These are phyloP conservation scores for Candida jianshihensis DNA, from an alignment of 805 yeast species.

Conservation along the genomic window DNA sequence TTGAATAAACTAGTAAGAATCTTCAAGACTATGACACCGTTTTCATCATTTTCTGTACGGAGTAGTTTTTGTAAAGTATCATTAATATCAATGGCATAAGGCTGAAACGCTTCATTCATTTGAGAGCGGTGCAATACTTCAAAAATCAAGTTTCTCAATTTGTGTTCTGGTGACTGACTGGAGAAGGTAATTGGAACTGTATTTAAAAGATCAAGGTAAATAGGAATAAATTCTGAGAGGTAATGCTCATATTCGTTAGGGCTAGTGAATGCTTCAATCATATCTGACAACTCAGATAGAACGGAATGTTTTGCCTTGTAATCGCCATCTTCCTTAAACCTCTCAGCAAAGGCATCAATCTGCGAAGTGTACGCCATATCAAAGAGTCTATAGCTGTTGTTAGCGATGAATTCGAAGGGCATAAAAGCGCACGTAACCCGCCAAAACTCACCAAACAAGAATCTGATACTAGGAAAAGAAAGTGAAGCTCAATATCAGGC, in stretches of 20 bases:
- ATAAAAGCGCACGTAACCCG: too few species aligned
- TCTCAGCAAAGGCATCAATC: conserved; percentile 59
- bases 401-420: too few species aligned
- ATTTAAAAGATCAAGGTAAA: conserved; percentile 55
- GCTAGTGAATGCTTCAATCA: conserved; percentile 76
- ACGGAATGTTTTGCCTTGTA: conserved; percentile 56
- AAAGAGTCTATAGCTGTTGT: not conserved
- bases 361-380: conserved; percentile 38
- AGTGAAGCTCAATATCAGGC: too few species aligned
- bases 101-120: conserved; percentile 74
- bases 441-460: too few species aligned
- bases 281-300: conserved; percentile 78
- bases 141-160: conserved; percentile 65
- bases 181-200: conserved; percentile 68
- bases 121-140: conserved; percentile 79
- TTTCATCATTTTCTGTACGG: conserved; percentile 84
- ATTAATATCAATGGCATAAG: conserved; percentile 55
- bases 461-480: too few species aligned
- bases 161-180: conserved; percentile 63
- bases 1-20: conserved; percentile 81
- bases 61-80: conserved; percentile 53
- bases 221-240: conserved; percentile 61
- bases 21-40: conserved; percentile 87
- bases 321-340: conserved; percentile 50
- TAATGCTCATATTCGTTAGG: conserved; percentile 78